phyloP scores from a whole-genome alignment of 371 early-diverging fungal species.

The Lichtheimia corymbifera region DNA sequence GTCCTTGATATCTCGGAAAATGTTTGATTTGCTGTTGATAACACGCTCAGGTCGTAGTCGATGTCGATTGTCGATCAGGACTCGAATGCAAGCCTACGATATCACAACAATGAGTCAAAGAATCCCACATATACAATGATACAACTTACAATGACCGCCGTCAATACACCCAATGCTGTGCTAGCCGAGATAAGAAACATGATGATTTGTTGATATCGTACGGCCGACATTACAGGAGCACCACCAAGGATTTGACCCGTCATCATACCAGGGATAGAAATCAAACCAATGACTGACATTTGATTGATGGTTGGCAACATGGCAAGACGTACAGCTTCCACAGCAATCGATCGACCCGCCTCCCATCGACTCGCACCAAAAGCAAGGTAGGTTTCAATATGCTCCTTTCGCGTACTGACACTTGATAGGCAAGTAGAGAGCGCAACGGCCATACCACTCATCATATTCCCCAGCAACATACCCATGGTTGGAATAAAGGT shows the following conservation, averaged over 20 bases:
- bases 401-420: slow-evolving; percentile 65
- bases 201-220: slow-evolving; percentile 79
- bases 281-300: slow-evolving; percentile 85
- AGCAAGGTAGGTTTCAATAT: slow-evolving; percentile 66
- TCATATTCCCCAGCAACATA: slow-evolving; percentile 82
- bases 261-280: slow-evolving; percentile 92
- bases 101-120: background rate
- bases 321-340: slow-evolving; percentile 75
- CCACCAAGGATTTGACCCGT: slow-evolving; percentile 90
- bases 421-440: slow-evolving; percentile 58
- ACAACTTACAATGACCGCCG: slow-evolving; percentile 42
- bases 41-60: slow-evolving; percentile 66
- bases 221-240: slow-evolving; percentile 78
- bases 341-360: slow-evolving; percentile 71
- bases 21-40: slow-evolving; percentile 21
- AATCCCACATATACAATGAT: background rate
- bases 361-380: slow-evolving; percentile 91
- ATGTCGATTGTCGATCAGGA: slow-evolving; percentile 60
- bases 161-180: slow-evolving; percentile 65
- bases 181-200: slow-evolving; percentile 82
- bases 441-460: slow-evolving; percentile 85
- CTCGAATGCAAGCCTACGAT: slow-evolving; percentile 46
- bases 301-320: slow-evolving; percentile 84
- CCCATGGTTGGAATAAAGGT: slow-evolving; percentile 89
- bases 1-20: slow-evolving; percentile 29